Evolutionary conservation across 1,139 yeast genomes (phyloP), one percentile per base, ranked within the genome.

Genomic region (Kodamaea arcana): DNA sequence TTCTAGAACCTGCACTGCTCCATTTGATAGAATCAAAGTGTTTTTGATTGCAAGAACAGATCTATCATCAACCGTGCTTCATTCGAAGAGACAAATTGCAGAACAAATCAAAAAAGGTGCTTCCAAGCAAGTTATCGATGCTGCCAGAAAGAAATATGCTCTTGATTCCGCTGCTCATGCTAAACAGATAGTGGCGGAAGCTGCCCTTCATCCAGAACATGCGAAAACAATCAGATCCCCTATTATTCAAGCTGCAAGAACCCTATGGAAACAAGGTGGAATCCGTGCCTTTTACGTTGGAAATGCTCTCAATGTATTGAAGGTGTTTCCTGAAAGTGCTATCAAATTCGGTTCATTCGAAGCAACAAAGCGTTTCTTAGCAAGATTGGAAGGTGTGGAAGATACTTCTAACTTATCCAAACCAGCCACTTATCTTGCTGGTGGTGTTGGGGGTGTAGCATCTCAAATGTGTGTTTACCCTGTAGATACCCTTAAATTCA

Each of bases 321-420:
- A 92, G 54, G 97, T 92, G 21, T 87, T 92, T 53, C 98, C 98
- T 0, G 98, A 92, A 57, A 83, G 95, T 29, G 97, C 98, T 3
- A 92, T 92, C 78, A 92, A 92, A 56, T 92, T 92, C 60, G 97
- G 98, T 3, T 81, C 95, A 3, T 92, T 92, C 58, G 98, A 92
- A 57, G 76, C 90, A 4, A 80, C 92, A 0, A 92, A 92, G 51
- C 69, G 85, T 40, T 55, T 83, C 29, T 67, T 92, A 51, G 83
- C 95, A n/a, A 58, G 65, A 22, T 42, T 88, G 6, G 96, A 87
- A 58, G 95, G 95, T 9, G 79, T 79, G 2, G 71, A 72, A 15
- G 94, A 86, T 52, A 75, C 85, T 2, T 60, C 82, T 1, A 77
- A 86, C 33, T 62, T 92, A 34, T 84, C 96, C 1, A 78, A 83